Base-by-base conservation (phyloP, 371 early-diverging fungal genomes). In the Rhizomucor miehei region DNA sequence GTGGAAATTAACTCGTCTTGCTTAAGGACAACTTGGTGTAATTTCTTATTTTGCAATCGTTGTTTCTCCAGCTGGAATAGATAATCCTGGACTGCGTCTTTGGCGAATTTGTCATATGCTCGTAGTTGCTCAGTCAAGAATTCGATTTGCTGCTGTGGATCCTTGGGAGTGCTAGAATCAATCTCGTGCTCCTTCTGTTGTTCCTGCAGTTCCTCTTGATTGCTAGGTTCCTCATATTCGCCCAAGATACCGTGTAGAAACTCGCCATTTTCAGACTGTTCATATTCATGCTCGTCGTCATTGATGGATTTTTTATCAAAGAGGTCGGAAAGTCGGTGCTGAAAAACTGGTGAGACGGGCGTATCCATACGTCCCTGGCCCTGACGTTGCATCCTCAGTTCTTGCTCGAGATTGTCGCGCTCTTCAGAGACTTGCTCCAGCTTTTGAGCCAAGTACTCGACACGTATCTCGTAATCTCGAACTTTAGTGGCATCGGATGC, bases 401-500 rank as follows among this genome's bases (percentile, higher is more conserved):
- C 65, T 17, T 65, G 60, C 48, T 71, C 69, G 40, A 68, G 56
- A 14, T 46, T 43, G 39, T 73, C 73, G 54, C 69, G 64, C 51
- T 77, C 73, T 47, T 68, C 66, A 5, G 73, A 65, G 1, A 69
- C 59, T 35, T 73, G 77, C 16, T 73, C 73, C 16, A 75, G 50
- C 38, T 71, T 69, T n/a, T 65, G 57, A 4, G 69, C 63, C 16
- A 75, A 50, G 35, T 71, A 75, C 48, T 71, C 71, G 9, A 75
- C 69, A 21, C 75, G 67, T 8, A 75, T 71, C 35, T 75, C 71
- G 43, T 69, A 71, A 45, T 75, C 75, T 21, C 75, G 48, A 3
- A 68, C 71, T 59, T 75, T 75, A 3, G 75, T 75, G 1, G 66
- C 47, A 50, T 66, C 71, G 10, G 65, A 63, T n/a, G 57, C 55